Evolutionary conservation across 345 rosid species (phyloP).

Genomic region (Carallia brachiata): DNA sequence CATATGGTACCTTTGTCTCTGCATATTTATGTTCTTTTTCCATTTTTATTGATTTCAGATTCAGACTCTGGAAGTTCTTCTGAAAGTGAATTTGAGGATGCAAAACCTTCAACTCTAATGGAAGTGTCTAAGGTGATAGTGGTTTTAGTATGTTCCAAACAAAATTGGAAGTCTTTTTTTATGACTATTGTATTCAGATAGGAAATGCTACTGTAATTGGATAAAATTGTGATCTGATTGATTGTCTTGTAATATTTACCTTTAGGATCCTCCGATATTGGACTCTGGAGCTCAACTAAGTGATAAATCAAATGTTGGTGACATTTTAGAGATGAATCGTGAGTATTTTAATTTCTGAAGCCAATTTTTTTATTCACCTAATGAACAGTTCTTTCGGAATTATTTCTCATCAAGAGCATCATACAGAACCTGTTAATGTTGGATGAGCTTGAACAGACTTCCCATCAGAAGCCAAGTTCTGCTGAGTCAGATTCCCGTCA

Average conservation of each 20-base stretch:
- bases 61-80: constrained; percentile 57
- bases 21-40: neutral
- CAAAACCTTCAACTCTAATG: constrained; percentile 41
- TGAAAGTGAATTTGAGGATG: constrained; percentile 52
- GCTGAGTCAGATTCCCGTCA: constrained; percentile 16
- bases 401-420: neutral
- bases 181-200: neutral
- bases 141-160: neutral
- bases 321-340: constrained; percentile 51
- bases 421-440: constrained; percentile 21
- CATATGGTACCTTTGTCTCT: too few species aligned
- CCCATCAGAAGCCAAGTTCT: constrained; percentile 22
- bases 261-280: constrained; percentile 44
- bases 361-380: neutral
- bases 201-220: neutral
- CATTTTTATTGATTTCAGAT: constrained; percentile 34
- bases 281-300: constrained; percentile 44
- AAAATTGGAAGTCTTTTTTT: neutral
- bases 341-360: constrained; percentile 34
- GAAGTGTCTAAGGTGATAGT: constrained; percentile 47
- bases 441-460: constrained; percentile 25
- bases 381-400: neutral
- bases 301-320: constrained; percentile 37
- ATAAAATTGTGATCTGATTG: neutral
- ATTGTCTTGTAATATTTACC: neutral